These are phyloP conservation scores for Ophiosphaerella herpotricha DNA, from an alignment of 2,329 filamentous ascomycete species.

Conservation along the genomic window DNA sequence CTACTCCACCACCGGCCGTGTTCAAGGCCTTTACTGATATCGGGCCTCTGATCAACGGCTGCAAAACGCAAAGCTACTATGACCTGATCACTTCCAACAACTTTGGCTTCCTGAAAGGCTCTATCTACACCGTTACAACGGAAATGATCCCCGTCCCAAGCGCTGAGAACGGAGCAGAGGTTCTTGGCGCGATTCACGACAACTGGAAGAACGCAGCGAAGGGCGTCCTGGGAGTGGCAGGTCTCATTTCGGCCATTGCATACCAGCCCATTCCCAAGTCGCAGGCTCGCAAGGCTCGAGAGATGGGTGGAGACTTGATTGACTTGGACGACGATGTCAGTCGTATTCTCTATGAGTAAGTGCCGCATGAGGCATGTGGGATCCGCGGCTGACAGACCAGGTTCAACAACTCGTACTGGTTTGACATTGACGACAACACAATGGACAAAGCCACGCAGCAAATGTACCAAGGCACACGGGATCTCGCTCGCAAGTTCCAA, in stretches of 20 bases:
- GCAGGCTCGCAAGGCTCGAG: slow-evolving; percentile 24
- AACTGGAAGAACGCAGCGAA: slow-evolving; percentile 31
- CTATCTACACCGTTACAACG: slow-evolving; percentile 36
- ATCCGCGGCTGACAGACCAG: too few species aligned
- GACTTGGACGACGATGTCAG: slow-evolving; percentile 47
- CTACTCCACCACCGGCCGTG: slow-evolving; percentile 55
- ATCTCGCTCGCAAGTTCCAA: slow-evolving; percentile 41
- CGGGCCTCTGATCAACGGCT: slow-evolving; percentile 48
- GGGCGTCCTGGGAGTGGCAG: slow-evolving; percentile 19
- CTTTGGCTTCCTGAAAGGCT: slow-evolving; percentile 33
- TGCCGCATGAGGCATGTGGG: too few species aligned
- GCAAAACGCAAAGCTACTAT: slow-evolving; percentile 55
- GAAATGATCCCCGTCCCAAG: slow-evolving; percentile 31
- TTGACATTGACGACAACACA: slow-evolving; percentile 38
- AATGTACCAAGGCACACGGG: slow-evolving; percentile 45
- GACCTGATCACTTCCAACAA: slow-evolving; percentile 54
- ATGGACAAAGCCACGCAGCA: slow-evolving; percentile 46
- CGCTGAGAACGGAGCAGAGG: slow-evolving; percentile 20
- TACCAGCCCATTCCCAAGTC: slow-evolving; percentile 35
- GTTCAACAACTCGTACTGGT: slow-evolving; percentile 47
- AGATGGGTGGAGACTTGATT: slow-evolving; percentile 39
- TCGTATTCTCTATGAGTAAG: slow-evolving; percentile 49
- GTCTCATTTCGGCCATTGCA: slow-evolving; percentile 32
- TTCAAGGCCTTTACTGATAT: slow-evolving; percentile 62
- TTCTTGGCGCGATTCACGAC: slow-evolving; percentile 23